These are phyloP conservation scores for Pseudevernia furfuracea DNA, from an alignment of 495 filamentous ascomycete species.

Conservation along the genomic window DNA sequence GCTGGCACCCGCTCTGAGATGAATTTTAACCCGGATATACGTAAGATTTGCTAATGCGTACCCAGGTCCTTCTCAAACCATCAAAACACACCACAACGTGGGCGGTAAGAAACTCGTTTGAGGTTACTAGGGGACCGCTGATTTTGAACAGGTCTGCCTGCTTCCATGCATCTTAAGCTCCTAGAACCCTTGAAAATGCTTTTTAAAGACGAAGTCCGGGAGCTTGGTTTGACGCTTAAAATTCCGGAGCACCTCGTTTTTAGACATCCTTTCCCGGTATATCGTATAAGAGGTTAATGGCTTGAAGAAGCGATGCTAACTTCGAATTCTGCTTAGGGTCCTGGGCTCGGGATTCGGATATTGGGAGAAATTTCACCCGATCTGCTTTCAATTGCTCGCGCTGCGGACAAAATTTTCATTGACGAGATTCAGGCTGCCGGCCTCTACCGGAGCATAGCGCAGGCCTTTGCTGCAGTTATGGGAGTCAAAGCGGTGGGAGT, in stretches of 20 bases:
- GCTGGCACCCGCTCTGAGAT: not conserved
- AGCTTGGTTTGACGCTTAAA: no score
- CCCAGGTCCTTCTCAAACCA: constrained; percentile 72
- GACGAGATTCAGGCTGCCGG: constrained; percentile 75
- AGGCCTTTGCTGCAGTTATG: constrained; percentile 77
- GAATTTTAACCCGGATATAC: not conserved
- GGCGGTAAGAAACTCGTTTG: constrained; percentile 32
- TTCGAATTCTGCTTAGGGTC: constrained; percentile 37
- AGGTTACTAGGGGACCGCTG: not conserved
- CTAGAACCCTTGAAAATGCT: constrained; percentile 68
- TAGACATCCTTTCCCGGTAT: constrained; percentile 70
- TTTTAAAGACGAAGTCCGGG: constrained; percentile 71
- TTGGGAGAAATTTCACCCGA: constrained; percentile 80
- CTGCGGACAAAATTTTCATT: constrained; percentile 82
- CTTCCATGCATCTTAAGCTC: no score
- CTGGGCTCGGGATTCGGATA: constrained; percentile 84
- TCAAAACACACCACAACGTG: constrained; percentile 84
- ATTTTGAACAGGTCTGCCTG: not conserved
- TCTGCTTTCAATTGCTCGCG: constrained; percentile 68
- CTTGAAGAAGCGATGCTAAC: not conserved
- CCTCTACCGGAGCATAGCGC: constrained; percentile 70
- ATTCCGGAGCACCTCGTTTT: constrained; percentile 69
- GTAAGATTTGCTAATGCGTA: constrained; percentile 31
- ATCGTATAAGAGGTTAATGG: no score
- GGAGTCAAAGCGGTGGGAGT: constrained; percentile 67